Base-by-base conservation (phyloP, 1,139 yeast genomes). In the Suhomyces bolitotheri region DNA sequence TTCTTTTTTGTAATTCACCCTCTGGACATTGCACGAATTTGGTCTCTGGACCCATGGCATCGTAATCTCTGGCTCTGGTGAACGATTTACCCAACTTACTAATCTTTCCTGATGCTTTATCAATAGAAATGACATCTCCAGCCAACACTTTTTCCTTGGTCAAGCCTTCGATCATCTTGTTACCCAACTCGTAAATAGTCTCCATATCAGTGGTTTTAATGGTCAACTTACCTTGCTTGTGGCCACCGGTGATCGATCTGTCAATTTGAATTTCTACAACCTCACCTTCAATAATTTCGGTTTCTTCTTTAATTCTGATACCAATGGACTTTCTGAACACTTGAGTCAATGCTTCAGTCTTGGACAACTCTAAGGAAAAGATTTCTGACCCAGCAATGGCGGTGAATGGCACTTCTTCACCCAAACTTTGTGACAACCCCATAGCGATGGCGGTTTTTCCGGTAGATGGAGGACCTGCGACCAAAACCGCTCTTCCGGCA, bases 201-300 rank as follows among this genome's bases (percentile, higher is more conserved):
- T 94, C 98, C 98, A 94, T 94, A 61, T 94, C 98, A 11, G 98
- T 92, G 27, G 98, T 94, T 60, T 94, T 89, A 56, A 94, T 90
- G 16, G 98, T 94, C 54, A 94, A 75, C 60, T 94, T 92, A 35
- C 98, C 98, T 66, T 92, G 98, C 60, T 92, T 92, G 65, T 89
- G 97, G 39, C 98, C 98, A 23, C 97, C 97, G 12, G 97, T 86
- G 43, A 94, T 78, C 11, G 96, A 86, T 58, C 97, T 80, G 63
- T 92, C 99, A 49, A 94, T 90, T 66, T 90, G 97, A 56, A 92
- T 88, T 63, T 92, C 99, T 25, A 94, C 97, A 31, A 94, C 98
- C 64, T 94, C 99, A 57, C 99, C 99, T 63, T 92, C 97, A 49
- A 94, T 90, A 42, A 94, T 77, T 61, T 94, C 98, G 5, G 97